Percentiles rank a stretch among this genome's conserved stretches.
phyloP scores from a whole-genome alignment of 352 stramenopile species.

The Phytophthora brassicae region DNA sequence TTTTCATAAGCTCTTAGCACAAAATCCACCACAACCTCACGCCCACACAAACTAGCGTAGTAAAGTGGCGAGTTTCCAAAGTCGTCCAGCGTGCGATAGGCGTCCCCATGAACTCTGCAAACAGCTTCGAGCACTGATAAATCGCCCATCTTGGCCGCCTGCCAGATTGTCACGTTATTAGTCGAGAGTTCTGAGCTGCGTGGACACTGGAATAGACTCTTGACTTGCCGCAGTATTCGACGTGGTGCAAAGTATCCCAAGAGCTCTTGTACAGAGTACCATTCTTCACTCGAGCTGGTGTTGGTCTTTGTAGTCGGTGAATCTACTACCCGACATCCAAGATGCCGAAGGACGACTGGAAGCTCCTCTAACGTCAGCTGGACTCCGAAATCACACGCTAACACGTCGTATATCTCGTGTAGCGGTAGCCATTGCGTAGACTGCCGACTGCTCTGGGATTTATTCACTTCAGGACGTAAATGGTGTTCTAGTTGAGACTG shows the following conservation, averaged over 20 bases:
- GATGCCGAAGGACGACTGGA: conserved; percentile 24
- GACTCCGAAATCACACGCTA: conserved; percentile 31
- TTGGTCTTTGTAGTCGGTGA: conserved; percentile 1
- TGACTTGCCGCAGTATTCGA: conserved; percentile 26
- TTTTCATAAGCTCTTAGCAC: conserved; percentile 29
- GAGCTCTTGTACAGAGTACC: conserved; percentile 28
- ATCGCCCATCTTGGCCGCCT: conserved; percentile 36
- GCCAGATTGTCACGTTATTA: conserved; percentile 37
- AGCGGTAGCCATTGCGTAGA: conserved; percentile 21
- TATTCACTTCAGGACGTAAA: background rate
- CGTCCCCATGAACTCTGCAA: conserved; percentile 15
- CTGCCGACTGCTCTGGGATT: background rate
- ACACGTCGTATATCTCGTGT: conserved; percentile 33
- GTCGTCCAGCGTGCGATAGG: conserved; percentile 32
- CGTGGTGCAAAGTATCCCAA: conserved; percentile 33
- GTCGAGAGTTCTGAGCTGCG: conserved; percentile 7
- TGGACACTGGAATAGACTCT: conserved; percentile 11
- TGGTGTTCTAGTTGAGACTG: conserved; percentile 3
- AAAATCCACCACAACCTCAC: conserved; percentile 28
- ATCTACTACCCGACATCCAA: conserved; percentile 30
- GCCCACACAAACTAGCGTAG: conserved; percentile 37
- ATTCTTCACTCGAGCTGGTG: conserved; percentile 6
- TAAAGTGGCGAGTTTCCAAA: conserved; percentile 41
- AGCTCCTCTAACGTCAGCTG: conserved; percentile 35
- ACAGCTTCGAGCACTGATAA: conserved; percentile 23